Base-by-base conservation (phyloP, 176 grass and related monocot species). In the Carex cristatella region DNA sequence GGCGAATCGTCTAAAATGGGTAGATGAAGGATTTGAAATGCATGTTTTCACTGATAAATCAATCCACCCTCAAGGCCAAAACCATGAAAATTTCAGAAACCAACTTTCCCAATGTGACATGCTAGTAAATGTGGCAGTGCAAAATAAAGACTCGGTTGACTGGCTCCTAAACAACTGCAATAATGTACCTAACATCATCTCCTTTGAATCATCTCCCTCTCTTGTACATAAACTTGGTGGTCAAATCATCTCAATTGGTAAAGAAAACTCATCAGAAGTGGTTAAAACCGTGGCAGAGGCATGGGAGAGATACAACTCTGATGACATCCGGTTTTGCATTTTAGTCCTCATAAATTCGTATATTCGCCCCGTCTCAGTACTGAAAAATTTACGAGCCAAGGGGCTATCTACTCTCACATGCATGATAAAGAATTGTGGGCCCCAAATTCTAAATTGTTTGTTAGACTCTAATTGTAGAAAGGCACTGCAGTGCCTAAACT, bases 271-370 rank as follows among this genome's bases (percentile, higher is more conserved):
- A 3, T 2, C 53, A 63, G 89, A 93, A 92, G 61, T 91, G 51
- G 82, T 94, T 74, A 90, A 93, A 82, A 92, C 91, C 51, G 82
- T 93, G 80, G 91, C 88, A 60, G 90, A 90, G 82, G 93, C 95
- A 27, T 98, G 93, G 95, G 93, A 94, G 87, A 93, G 95, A 81
- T 90, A 93, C 76, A 94, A 98, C 88, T 91, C 95, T 72, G 95
- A 98, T 83, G 95, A 95, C 82, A 98, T 98, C 84, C 94, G 93
- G 30, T 94, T 94, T 84, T 98, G 91, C 83, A 87, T 98, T 38
- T 90, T 98, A 59, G 87, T 98, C 54, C 87, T 94, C 15, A 79
- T 93, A 85, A 98, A 95, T 81, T 89, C 93, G 1, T 92, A 94
- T 86, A 92, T 98, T 48, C 91, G 83, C 49, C 95, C 95, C 40